Base-by-base conservation (phyloP, 1,139 yeast species). In the Debaryomyces coudertii region DNA sequence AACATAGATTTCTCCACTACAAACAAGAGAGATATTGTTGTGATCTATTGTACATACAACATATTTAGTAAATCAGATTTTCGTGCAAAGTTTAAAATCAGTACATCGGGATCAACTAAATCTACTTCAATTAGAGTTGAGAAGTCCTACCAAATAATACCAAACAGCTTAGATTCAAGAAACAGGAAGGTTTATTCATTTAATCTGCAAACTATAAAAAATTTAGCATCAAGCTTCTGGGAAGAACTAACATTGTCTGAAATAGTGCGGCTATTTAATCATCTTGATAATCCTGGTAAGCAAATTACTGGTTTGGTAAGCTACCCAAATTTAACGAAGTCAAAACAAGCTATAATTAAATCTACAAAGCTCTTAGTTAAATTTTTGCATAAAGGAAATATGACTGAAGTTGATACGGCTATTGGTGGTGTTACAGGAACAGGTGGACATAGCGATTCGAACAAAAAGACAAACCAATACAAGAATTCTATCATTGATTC, bases 21-120 rank as follows among this genome's bases (percentile, higher is more conserved):
- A 54, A 49, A 59, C 55, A 55, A 66, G 53, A 54, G 63, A 31
- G 77, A 71, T 36, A 60, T 68, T 53, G 66, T 77, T 24, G 76
- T 76, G 2, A 76, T 80, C 0, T 79, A 69, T 51, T 79, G 83
- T 52, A 53, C 72, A 6, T 80, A 76, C 57, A 80, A 80, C 53
- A 60, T 77, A 28, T 79, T 80, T 55, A 61, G 65, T 40, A 73
- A 66, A 49, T 71, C 77, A 16, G 85, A 80, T 54, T 62, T 80
- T 45, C 71, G 68, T 57, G 76, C 66, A 9, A 62, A 68, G 36
- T 67, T 57, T 47, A 63, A 71, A 16, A 54, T 73, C 5, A 59
- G 61, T 11, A 59, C 63, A 4, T 53, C 51, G 12, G 61, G 63
- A 2, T 44, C 58, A 7, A 52, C 55, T 22, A 62, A 58, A 40